Evolutionary conservation across 2,329 filamentous ascomycete genomes (phyloP).

Genomic region (Penicillium psychrosexuale): DNA sequence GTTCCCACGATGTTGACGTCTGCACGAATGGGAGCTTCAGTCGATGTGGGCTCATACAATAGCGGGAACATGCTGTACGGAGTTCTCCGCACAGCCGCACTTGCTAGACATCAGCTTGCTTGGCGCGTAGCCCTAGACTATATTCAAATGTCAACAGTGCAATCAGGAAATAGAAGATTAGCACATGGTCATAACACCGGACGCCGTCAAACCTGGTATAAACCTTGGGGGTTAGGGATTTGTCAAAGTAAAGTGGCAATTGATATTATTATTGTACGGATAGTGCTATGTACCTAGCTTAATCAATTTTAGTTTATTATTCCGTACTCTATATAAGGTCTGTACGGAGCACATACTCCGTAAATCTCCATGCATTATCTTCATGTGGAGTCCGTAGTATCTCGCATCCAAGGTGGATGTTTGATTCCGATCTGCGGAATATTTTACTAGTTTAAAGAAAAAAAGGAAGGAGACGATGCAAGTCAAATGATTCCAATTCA

Average conservation of each 20-base stretch:
- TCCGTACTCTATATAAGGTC: no score
- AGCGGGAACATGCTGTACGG: neutral
- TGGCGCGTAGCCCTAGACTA: neutral
- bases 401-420: neutral
- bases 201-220: neutral
- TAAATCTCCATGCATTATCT: neutral
- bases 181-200: neutral
- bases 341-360: neutral
- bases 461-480: neutral
- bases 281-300: neutral
- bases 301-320: neutral
- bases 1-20: neutral
- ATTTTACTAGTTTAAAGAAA: neutral
- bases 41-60: neutral
- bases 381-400: neutral
- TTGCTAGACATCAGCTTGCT: neutral
- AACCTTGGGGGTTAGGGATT: neutral
- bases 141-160: neutral
- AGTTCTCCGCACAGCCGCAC: neutral
- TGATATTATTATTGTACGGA: neutral
- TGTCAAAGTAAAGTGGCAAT: neutral
- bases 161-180: neutral
- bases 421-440: neutral
- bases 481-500: neutral
- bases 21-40: neutral